A percentile compares a stretch with the other conserved stretches of the same genome.
These are phyloP conservation scores for Mycena belliarum DNA, from an alignment of 768 basidiomycete species.

Conservation along the genomic window DNA sequence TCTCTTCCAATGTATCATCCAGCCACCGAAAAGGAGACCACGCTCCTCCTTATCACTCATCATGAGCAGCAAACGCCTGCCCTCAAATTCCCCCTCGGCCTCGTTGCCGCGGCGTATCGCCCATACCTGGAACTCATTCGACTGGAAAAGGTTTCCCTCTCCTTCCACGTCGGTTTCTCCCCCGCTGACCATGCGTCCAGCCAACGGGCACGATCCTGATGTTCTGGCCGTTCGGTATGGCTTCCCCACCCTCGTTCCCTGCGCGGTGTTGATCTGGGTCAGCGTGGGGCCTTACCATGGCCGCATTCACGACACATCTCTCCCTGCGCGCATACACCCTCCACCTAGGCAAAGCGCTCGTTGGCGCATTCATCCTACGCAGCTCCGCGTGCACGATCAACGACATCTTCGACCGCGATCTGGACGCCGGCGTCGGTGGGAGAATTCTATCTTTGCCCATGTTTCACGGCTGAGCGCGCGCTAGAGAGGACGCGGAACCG, in stretches of 20 bases:
- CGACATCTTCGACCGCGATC: constrained; percentile 53
- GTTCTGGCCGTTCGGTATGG: constrained; percentile 55
- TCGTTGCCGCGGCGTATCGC: constrained; percentile 30
- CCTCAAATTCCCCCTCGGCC: constrained; percentile 37
- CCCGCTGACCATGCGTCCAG: constrained; percentile 26
- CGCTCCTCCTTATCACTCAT: no score
- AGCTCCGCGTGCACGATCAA: constrained; percentile 57
- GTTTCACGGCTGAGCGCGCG: neutral
- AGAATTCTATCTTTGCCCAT: constrained; percentile 22
- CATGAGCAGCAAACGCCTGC: no score
- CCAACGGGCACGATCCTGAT: constrained; percentile 52
- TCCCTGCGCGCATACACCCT: constrained; percentile 32
- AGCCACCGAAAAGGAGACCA: no score
- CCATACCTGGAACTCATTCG: constrained; percentile 54
- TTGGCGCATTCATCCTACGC: constrained; percentile 44
- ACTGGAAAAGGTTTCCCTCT: constrained; percentile 43
- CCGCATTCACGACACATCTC: constrained; percentile 38
- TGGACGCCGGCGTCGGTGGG: constrained; percentile 57
- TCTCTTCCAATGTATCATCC: no score
- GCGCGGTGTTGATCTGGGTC: neutral
- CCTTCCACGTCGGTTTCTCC: no score
- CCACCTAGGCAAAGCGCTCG: constrained; percentile 34
- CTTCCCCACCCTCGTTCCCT: neutral
- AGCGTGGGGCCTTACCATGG: constrained; percentile 52
- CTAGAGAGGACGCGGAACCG: constrained; percentile 50